Base-by-base conservation (phyloP, 2,329 filamentous ascomycete genomes). In the Colletotrichum sp. region DNA sequence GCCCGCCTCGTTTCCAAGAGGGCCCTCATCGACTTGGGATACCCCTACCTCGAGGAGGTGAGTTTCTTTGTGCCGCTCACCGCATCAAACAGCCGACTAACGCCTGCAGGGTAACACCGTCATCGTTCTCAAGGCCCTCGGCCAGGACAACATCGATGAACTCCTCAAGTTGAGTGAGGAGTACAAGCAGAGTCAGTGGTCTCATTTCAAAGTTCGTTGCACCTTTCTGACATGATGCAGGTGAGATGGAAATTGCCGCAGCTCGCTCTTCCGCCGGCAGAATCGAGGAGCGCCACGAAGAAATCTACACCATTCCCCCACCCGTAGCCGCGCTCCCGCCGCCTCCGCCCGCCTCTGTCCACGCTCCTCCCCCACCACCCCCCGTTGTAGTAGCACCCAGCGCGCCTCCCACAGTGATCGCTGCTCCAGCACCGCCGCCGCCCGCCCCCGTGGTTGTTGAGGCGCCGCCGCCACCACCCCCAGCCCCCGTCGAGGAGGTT, bases 61-160 rank as follows among this genome's bases (percentile, higher is more conserved):
- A 79, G 91, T 48, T 82, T 43, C 34, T 68, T 58, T 26, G 9
- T 65, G 38, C 38, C 12, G 7, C 3, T 74, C 16, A 32, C 7
- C 67, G n/a, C 58, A 61, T 34, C 58, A 64, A 56, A 28, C 8
- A 64, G n/a, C 21, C 68, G 32, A 9, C 67, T 78, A 69, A 76
- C 52, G 66, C 36, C 68, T 71, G 38, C 78, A 97, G 94, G 95
- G 94, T 52, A 93, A 94, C 78, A 94, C 94, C 26, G 92, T 97
- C 79, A 91, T 98, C 68, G 92, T 98, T 38, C 92, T 94, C 79
- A 94, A 95, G 81, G 96, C 96, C 12, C 89, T 98, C 7, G 94
- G 95, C 18, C 96, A 97, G 79, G 92, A 96, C 21, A 95, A 98
- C 79, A 98, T 98, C 77, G 96, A 98, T 79, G 94, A 97, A 80